Percentiles rank a stretch among this genome's conserved stretches.
These are phyloP conservation scores for Trichoderma arundinaceum DNA, from an alignment of 2,329 filamentous ascomycete species.

Conservation along the genomic window DNA sequence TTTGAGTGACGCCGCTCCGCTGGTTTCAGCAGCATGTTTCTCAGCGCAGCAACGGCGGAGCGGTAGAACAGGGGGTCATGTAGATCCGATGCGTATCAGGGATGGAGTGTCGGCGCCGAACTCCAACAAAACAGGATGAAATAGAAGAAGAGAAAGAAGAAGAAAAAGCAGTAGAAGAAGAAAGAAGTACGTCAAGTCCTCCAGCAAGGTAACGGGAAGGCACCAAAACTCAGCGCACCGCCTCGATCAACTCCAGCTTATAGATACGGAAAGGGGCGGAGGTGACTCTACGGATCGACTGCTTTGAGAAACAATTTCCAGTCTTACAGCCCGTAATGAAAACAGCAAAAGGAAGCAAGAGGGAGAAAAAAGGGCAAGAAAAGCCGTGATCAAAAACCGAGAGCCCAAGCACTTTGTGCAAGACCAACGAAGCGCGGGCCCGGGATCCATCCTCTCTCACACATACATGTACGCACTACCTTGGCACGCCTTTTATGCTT, in stretches of 20 bases:
- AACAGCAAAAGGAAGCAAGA: background rate
- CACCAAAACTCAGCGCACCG: too few species aligned
- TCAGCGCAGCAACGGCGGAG: background rate
- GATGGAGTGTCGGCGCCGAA: too few species aligned
- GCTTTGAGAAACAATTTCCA: too few species aligned
- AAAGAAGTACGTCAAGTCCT: too few species aligned
- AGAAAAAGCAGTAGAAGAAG: background rate
- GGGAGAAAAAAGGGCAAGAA: background rate
- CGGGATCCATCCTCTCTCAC: background rate
- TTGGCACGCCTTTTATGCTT: too few species aligned
- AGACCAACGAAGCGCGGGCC: background rate
- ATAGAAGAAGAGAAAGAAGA: background rate
- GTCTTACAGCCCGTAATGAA: background rate
- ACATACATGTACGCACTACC: too few species aligned
- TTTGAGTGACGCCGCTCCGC: background rate
- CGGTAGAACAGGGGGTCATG: background rate
- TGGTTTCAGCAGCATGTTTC: conserved; percentile 23
- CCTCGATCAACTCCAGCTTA: too few species aligned
- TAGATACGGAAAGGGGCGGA: too few species aligned
- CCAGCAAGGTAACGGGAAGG: too few species aligned
- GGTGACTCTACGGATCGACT: too few species aligned
- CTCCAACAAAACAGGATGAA: background rate
- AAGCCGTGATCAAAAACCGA: background rate
- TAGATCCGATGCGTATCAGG: background rate
- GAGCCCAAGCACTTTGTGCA: background rate